Base-by-base conservation (phyloP, 495 filamentous ascomycete species). In the Sordaria brevicollis region DNA sequence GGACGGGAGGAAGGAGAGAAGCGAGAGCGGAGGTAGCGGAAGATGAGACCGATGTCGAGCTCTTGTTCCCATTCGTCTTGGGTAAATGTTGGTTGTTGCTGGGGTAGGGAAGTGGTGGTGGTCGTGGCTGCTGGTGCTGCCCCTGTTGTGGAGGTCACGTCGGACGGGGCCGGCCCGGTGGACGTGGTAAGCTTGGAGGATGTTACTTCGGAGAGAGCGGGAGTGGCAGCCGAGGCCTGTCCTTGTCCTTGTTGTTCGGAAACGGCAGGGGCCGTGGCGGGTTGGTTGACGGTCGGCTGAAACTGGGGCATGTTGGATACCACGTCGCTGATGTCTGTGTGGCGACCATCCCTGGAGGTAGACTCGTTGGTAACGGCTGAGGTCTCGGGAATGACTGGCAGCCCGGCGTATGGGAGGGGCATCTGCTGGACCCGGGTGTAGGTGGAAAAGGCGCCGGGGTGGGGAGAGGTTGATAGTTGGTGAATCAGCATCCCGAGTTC, bases 41-140 rank as follows among this genome's bases (percentile, higher is more conserved):
- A 96, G n/a, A 96, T 89, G 79, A 94, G 90, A 78, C 88, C 88
- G 70, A 96, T 85, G 73, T 96, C 92, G 5, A 96, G 86, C 15
- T 93, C 90, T 38, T 88, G 89, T 76, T 96, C 93, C 94, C 94
- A 97, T 76, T 96, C 94, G 35, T 93, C 90, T 49, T 87, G 85
- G 3, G 81, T 83, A 67, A 87, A 85, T 0, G 77, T 71, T 62
- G 13, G 49, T 62, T 62, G 49, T 57, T 57, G 25, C 15, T 38
- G 67, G 11, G 70, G 62, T 6, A 36, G 11, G 6, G 72, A 71
- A 2, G 71, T 65, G 2, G 65, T 33, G 17, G 73, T 65, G 7
- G 54, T 43, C 65, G 72, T 71, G 65, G 67, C 39, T 33, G 75
- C 3, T 57, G 10, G 11, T 31, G 49, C 25, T 31, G 5, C 25